Evolutionary conservation across 495 filamentous ascomycete genomes (phyloP).

Genomic region (Annulohypoxylon moriforme): DNA sequence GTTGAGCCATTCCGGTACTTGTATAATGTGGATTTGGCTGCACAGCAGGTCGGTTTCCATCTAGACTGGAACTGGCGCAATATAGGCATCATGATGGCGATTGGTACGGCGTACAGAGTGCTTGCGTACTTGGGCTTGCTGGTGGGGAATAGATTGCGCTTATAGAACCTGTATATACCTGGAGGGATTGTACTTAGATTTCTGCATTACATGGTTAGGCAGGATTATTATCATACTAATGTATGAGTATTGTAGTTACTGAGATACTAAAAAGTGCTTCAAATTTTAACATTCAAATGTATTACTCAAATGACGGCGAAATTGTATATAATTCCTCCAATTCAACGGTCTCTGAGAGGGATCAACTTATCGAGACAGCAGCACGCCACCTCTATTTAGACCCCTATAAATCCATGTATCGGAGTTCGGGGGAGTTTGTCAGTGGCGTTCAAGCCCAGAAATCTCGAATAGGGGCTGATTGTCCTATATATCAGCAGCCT

Average conservation of each 20-base stretch:
- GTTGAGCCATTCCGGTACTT: conserved; percentile 59
- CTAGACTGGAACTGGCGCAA: conserved; percentile 55
- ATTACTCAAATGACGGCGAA: background rate
- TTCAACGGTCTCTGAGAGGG: background rate
- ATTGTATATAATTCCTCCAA: background rate
- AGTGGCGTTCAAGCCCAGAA: background rate
- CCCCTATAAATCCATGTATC: background rate
- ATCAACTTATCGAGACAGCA: background rate
- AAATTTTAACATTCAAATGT: background rate
- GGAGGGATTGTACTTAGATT: background rate
- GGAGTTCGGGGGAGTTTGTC: background rate
- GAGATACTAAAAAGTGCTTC: background rate
- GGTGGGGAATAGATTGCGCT: conserved; percentile 36
- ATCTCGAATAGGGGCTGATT: background rate
- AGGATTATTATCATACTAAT: background rate
- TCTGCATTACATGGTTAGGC: background rate
- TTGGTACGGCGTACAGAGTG: conserved; percentile 55
- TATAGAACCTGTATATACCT: conserved; percentile 7
- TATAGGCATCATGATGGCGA: conserved; percentile 49
- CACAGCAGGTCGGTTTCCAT: conserved; percentile 51
- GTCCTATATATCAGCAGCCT: background rate
- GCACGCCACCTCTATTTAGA: background rate
- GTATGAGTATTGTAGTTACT: background rate
- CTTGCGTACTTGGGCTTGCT: conserved; percentile 57
- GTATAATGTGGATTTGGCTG: conserved; percentile 56